Evolutionary conservation across 202 grass and related monocot genomes (phyloP).

Genomic region (Miscanthus sacchariflorus): DNA sequence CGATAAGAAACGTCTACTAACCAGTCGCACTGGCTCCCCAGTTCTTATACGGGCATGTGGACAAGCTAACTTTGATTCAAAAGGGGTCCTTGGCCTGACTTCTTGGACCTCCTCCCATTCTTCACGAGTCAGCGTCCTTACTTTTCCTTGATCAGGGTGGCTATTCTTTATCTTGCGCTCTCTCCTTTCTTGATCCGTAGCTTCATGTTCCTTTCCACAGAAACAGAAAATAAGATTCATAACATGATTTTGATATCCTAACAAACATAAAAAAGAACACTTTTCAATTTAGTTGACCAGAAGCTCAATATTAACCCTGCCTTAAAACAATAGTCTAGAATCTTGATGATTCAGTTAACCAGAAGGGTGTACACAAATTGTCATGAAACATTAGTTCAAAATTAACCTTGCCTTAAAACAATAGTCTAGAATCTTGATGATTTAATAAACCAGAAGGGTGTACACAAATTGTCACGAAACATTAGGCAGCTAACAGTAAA

Average conservation of each 20-base stretch:
- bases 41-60: slow-evolving; percentile 93
- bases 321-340: slow-evolving; percentile 1
- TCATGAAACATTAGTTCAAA: background rate
- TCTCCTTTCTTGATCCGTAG: slow-evolving; percentile 79
- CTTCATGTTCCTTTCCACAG: slow-evolving; percentile 68
- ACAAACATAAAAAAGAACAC: slow-evolving; percentile 11
- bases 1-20: slow-evolving; percentile 47
- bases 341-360: slow-evolving; percentile 10
- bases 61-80: slow-evolving; percentile 80
- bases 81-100: slow-evolving; percentile 93
- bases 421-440: background rate
- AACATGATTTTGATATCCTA: background rate
- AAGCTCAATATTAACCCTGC: slow-evolving; percentile 2
- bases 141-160: slow-evolving; percentile 79
- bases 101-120: slow-evolving; percentile 98
- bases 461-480: background rate
- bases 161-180: slow-evolving; percentile 82
- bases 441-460: slow-evolving; percentile 8
- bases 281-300: background rate
- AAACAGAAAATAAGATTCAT: slow-evolving; percentile 46
- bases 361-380: background rate
- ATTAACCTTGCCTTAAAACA: slow-evolving; percentile 19
- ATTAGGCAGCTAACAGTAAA: background rate
- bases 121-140: slow-evolving; percentile 92
- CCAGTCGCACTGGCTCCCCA: slow-evolving; percentile 72